Conservation (phyloP, 306 rosid genomes). For the Prinsepia uniflora region DNA sequence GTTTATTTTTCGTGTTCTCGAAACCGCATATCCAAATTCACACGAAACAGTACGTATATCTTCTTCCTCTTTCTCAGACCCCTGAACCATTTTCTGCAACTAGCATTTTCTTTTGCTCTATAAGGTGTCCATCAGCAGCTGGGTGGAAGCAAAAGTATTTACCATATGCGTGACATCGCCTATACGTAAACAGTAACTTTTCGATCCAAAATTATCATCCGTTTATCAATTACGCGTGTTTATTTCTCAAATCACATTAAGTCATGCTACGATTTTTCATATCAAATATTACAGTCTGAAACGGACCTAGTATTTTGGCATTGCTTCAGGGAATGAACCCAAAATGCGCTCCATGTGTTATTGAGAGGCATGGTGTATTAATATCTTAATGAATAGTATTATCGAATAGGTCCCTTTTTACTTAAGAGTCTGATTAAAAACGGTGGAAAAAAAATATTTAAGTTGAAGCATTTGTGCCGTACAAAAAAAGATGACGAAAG, state of each 20-base stretch:
- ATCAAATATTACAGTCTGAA: not conserved
- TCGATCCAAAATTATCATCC: no score
- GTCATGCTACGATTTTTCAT: not conserved
- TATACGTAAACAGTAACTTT: not conserved
- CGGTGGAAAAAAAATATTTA: not conserved
- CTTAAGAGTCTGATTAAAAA: not conserved
- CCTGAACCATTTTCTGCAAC: no score
- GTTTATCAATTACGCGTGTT: no score
- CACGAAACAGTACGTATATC: not conserved
- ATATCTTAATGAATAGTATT: not conserved
- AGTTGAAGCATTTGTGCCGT: constrained; percentile 24
- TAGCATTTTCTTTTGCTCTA: no score
- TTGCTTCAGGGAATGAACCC: constrained; percentile 20
- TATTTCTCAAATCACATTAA: no score
- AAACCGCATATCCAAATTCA: no score
- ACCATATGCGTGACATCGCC: not conserved
- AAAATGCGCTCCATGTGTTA: constrained; percentile 42
- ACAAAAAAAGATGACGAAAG: constrained; percentile 32
- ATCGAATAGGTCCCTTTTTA: constrained; percentile 26
- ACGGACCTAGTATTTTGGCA: not conserved
- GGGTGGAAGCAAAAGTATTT: not conserved
- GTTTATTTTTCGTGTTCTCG: no score
- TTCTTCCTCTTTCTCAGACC: not conserved
- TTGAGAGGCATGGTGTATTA: constrained; percentile 23
- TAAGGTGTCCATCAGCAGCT: no score